Conservation (phyloP, 768 basidiomycete species). For the Tubosaeta sp. region DNA sequence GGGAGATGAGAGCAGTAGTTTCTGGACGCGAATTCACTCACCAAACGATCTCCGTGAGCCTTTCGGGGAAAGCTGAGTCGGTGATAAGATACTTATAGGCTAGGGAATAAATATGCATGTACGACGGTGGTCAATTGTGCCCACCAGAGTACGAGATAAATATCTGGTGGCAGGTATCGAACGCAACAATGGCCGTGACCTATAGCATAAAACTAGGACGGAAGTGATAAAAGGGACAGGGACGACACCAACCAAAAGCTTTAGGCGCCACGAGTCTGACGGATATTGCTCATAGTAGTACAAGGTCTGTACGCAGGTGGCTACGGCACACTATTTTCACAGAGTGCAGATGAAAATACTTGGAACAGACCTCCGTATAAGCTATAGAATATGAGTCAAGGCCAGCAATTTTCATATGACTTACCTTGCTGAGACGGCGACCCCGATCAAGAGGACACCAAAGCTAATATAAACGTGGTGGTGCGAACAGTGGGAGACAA, state of each 20-base stretch:
- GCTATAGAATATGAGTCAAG: slow-evolving; percentile 23
- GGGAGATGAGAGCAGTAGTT: background rate
- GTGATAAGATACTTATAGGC: slow-evolving; percentile 48
- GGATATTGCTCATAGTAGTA: slow-evolving; percentile 51
- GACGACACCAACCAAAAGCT: slow-evolving; percentile 44
- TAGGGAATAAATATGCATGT: slow-evolving; percentile 14
- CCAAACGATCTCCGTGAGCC: slow-evolving; percentile 41
- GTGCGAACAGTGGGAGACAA: background rate
- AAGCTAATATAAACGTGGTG: slow-evolving; percentile 29
- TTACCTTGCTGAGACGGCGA: slow-evolving; percentile 50
- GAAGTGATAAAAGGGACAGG: background rate
- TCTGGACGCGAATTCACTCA: slow-evolving; percentile 28
- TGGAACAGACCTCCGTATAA: slow-evolving; percentile 45
- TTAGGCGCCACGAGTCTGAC: slow-evolving; percentile 48
- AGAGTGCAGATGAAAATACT: background rate
- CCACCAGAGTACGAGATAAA: slow-evolving; percentile 52
- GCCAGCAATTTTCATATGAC: slow-evolving; percentile 20
- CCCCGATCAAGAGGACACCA: slow-evolving; percentile 52
- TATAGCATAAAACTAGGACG: slow-evolving; percentile 16
- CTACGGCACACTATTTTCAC: slow-evolving; percentile 33
- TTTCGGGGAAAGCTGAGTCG: slow-evolving; percentile 30
- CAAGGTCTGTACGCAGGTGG: slow-evolving; percentile 54
- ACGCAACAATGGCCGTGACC: slow-evolving; percentile 50
- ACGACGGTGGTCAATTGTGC: background rate
- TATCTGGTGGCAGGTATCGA: slow-evolving; percentile 53